phyloP scores from a whole-genome alignment of 225 moss, liverwort and hornwort species.

The Physcomitrium patens region DNA sequence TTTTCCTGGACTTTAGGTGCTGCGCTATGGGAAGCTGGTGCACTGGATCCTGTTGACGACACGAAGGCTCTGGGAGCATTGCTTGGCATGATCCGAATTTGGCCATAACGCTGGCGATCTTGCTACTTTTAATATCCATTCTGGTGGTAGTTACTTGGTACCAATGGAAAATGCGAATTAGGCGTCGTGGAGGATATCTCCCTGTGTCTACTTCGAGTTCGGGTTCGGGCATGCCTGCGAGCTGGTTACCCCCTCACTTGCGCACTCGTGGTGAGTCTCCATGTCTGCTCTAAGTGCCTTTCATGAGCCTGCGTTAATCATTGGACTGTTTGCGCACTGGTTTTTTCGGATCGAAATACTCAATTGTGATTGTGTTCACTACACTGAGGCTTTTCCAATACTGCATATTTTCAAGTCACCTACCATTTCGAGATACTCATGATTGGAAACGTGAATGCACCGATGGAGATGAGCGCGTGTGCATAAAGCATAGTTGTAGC shows the following conservation, averaged over 20 bases:
- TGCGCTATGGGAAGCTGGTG: conserved; percentile 96
- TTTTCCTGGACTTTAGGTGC: conserved; percentile 99
- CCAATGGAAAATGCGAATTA: conserved; percentile 54
- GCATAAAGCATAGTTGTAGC: neutral
- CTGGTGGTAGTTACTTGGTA: conserved; percentile 54
- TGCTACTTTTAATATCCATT: conserved; percentile 42
- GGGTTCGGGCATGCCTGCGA: conserved; percentile 14
- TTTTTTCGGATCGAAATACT: neutral
- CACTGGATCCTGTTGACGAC: conserved; percentile 63
- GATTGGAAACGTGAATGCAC: conserved; percentile 2
- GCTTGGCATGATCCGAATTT: conserved; percentile 34
- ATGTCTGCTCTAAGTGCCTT: conserved; percentile 19
- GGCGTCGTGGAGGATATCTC: conserved; percentile 62
- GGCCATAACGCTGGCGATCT: conserved; percentile 39
- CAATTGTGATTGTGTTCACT: conserved; percentile 10
- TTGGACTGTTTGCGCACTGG: conserved; percentile 4
- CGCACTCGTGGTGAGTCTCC: conserved; percentile 60
- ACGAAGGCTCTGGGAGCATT: conserved; percentile 29
- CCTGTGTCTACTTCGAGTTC: conserved; percentile 63
- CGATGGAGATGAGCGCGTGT: conserved; percentile 7
- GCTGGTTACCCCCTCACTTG: conserved; percentile 55
- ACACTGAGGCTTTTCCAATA: neutral
- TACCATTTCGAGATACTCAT: conserved; percentile 6
- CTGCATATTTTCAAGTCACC: conserved; percentile 5
- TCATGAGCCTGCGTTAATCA: conserved; percentile 20